Evolutionary conservation across 371 early-diverging fungal genomes (phyloP).

Genomic region (Capillidium heterosporum): DNA sequence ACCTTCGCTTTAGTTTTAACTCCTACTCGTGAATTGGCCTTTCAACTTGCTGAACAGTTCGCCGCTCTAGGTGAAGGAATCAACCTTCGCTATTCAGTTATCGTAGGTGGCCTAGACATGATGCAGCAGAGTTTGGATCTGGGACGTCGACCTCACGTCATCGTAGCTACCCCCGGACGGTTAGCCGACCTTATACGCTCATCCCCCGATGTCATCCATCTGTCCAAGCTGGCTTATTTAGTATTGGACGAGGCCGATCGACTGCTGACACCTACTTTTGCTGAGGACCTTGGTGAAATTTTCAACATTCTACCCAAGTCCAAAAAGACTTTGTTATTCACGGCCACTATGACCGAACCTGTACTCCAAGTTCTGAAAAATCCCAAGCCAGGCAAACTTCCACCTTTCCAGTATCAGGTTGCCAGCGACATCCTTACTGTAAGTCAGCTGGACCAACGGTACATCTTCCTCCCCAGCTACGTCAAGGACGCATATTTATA

Average conservation of each 20-base stretch:
- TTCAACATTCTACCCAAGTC: conserved; percentile 54
- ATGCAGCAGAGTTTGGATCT: conserved; percentile 81
- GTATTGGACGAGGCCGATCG: conserved; percentile 96
- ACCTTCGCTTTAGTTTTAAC: conserved; percentile 88
- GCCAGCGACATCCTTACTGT: conserved; percentile 64
- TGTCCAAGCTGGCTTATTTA: conserved; percentile 16
- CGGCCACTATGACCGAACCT: conserved; percentile 88
- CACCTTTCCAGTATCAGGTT: conserved; percentile 69
- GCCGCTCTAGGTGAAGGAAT: conserved; percentile 77
- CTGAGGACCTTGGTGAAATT: conserved; percentile 62
- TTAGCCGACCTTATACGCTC: conserved; percentile 82
- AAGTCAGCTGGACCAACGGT: conserved; percentile 69
- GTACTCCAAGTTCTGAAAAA: conserved; percentile 37
- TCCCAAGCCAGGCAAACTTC: conserved; percentile 19
- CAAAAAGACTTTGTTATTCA: conserved; percentile 84
- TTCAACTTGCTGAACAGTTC: conserved; percentile 94
- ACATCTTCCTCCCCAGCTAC: conserved; percentile 84
- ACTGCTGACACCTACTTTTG: conserved; percentile 65
- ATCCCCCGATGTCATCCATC: conserved; percentile 40
- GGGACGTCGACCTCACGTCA: conserved; percentile 73
- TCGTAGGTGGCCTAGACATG: conserved; percentile 97
- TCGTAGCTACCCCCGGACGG: conserved; percentile 97
- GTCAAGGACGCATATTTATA: conserved; percentile 80
- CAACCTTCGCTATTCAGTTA: conserved; percentile 62
- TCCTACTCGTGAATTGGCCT: conserved; percentile 94